Evolutionary conservation across 2,329 filamentous ascomycete species (phyloP).

Genomic region (Nothophaeocryptopus gaeumannii): DNA sequence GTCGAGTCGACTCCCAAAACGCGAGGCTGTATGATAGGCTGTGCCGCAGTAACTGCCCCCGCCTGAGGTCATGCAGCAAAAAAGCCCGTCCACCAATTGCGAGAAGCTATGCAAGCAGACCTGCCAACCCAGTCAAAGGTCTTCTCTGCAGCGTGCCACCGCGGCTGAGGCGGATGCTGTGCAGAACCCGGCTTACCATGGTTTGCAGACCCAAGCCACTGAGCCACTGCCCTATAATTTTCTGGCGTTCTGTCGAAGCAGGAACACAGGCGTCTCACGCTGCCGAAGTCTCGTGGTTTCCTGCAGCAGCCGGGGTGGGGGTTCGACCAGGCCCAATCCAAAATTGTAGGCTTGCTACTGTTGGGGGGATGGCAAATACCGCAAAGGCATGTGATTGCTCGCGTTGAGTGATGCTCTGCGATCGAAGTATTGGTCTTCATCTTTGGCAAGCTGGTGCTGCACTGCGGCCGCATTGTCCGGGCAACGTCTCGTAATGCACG

Average conservation of each 20-base stretch:
- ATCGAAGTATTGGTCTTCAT: background rate
- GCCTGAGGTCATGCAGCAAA: too few species aligned
- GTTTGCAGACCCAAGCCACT: slow-evolving; percentile 2
- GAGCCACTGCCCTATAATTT: slow-evolving; percentile 3
- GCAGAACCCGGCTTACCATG: slow-evolving; percentile 2
- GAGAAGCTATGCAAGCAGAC: too few species aligned
- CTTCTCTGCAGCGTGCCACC: background rate
- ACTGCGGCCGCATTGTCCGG: too few species aligned
- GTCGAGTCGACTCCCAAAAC: slow-evolving; percentile 2
- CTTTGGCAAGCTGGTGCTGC: background rate
- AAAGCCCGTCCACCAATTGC: too few species aligned
- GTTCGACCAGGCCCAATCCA: background rate
- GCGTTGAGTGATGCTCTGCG: background rate
- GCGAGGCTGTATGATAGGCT: slow-evolving; percentile 2
- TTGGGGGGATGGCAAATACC: background rate
- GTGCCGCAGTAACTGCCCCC: too few species aligned
- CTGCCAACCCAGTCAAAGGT: too few species aligned
- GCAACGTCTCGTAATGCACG: too few species aligned
- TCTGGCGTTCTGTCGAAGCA: slow-evolving; percentile 2
- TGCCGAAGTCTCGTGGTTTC: background rate
- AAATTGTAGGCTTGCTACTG: background rate
- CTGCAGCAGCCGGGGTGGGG: background rate
- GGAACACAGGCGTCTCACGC: slow-evolving; percentile 5
- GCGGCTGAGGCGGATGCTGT: slow-evolving; percentile 12
- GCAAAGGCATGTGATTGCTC: background rate